Evolutionary conservation across 352 stramenopile genomes (phyloP), one percentile per base, ranked within the genome.

Genomic region (Phytophthora brassicae): DNA sequence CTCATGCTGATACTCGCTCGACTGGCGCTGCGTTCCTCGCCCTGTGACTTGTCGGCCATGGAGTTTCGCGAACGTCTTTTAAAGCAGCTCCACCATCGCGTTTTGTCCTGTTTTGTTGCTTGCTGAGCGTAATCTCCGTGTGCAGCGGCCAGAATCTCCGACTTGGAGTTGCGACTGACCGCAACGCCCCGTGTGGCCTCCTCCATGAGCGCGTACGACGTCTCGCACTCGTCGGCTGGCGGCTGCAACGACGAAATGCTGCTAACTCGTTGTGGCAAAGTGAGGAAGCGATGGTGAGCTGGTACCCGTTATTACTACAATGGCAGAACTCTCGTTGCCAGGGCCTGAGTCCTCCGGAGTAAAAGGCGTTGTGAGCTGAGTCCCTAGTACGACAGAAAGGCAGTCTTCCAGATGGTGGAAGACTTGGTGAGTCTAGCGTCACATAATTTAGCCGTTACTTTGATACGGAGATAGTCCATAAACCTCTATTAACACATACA

Each of bases 171-270:
- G 50, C 61, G 61, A 53, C 54, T 47, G 26, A 35, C 22, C 24
- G 35, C 22, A 3, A 48, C 33, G 44, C 31, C 52, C 47, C 33
- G 56, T 39, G 36, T 28, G 36, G 53, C 49, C 35, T 73, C 64
- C 46, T 65, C 64, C 68, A 76, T 76, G 59, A 69, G 68, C 38
- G 59, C 58, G 68, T 75, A 75, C 4, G 58, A 60, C 50, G 50
- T 31, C 20, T 64, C 58, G 53, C 51, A 36, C 53, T 69, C 60
- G 52, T 51, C 56, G 6, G 38, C 42, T 42, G 38, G 36, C 38
- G 59, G 60, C 31, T 60, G 46, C 38, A 58, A 45, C 49, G 55
- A 60, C 39, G 57, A 26, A 76, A 73, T 72, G 57, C 54, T 72
- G 58, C 64, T 66, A 22, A 54, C 55, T 66, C 43, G 48, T 64